These are phyloP conservation scores for Calonectria hongkongensis DNA, from an alignment of 2,329 filamentous ascomycete genomes.

Conservation along the genomic window DNA sequence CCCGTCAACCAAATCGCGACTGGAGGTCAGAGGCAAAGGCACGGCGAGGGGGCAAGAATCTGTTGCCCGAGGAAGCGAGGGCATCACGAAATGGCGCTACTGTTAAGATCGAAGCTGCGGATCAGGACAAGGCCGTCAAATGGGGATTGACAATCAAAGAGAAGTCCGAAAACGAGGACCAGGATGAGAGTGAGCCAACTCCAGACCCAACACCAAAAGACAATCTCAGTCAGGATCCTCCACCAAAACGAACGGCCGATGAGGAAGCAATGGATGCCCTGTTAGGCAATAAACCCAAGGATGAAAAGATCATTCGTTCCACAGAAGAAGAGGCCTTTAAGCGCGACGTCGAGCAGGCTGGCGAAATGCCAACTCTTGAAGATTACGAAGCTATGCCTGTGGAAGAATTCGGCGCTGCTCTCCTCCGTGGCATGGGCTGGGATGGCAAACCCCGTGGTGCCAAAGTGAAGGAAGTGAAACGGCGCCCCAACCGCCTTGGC, in stretches of 20 bases:
- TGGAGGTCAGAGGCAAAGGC: slow-evolving; percentile 75
- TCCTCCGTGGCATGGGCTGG: slow-evolving; percentile 97
- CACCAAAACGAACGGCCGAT: slow-evolving; percentile 58
- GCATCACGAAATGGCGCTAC: slow-evolving; percentile 61
- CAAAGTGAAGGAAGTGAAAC: slow-evolving; percentile 77
- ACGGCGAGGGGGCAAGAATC: slow-evolving; percentile 69
- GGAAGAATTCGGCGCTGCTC: slow-evolving; percentile 93
- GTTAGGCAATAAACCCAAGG: slow-evolving; percentile 71
- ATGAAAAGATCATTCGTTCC: slow-evolving; percentile 71
- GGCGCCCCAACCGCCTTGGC: slow-evolving; percentile 87
- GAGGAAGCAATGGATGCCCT: slow-evolving; percentile 80
- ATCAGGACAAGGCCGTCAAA: slow-evolving; percentile 72
- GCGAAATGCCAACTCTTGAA: slow-evolving; percentile 84
- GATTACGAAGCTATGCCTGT: slow-evolving; percentile 94
- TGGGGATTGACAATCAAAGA: slow-evolving; percentile 71
- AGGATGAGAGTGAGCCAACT: slow-evolving; percentile 44
- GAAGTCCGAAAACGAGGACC: slow-evolving; percentile 73
- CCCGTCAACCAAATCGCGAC: slow-evolving; percentile 75
- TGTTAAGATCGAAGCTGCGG: slow-evolving; percentile 61
- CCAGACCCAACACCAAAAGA: slow-evolving; percentile 36
- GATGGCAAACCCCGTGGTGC: slow-evolving; percentile 78
- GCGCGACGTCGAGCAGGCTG: slow-evolving; percentile 81
- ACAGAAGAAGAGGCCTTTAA: slow-evolving; percentile 82
- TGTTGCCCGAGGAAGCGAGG: slow-evolving; percentile 75
- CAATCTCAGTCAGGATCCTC: slow-evolving; percentile 31